These are phyloP conservation scores for Neurospora sp. DNA, from an alignment of 2,329 filamentous ascomycete genomes.

Conservation along the genomic window DNA sequence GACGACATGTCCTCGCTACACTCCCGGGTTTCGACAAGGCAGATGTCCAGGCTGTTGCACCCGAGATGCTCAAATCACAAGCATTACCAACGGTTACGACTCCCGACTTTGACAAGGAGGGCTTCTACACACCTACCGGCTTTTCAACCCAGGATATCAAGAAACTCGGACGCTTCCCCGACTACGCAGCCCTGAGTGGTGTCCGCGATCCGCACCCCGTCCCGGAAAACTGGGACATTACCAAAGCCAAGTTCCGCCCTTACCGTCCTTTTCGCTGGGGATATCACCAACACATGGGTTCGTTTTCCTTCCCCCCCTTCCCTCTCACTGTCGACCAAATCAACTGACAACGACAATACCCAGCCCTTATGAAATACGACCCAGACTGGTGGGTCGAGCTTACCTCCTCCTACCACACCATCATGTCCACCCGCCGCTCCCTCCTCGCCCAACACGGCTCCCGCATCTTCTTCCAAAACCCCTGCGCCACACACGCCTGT, in stretches of 20 bases:
- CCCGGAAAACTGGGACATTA: conserved; percentile 51
- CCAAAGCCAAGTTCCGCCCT: conserved; percentile 59
- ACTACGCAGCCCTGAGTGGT: conserved; percentile 66
- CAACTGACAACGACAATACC: conserved; percentile 28
- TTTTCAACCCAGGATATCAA: conserved; percentile 62
- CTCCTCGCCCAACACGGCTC: conserved; percentile 56
- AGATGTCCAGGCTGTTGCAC: conserved; percentile 1
- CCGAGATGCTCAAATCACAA: conserved; percentile 3
- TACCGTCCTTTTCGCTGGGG: conserved; percentile 76
- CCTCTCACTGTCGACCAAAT: no score
- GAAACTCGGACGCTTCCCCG: conserved; percentile 65
- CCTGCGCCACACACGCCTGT: conserved; percentile 68
- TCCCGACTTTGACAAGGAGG: conserved; percentile 7
- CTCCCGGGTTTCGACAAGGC: conserved; percentile 9
- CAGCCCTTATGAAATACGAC: conserved; percentile 70
- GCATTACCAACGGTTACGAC: conserved; percentile 21
- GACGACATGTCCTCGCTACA: conserved; percentile 10
- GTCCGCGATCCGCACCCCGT: conserved; percentile 61
- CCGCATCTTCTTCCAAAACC: conserved; percentile 56
- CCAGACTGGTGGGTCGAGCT: conserved; percentile 85
- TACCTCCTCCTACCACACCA: conserved; percentile 58
- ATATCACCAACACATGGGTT: conserved; percentile 90
- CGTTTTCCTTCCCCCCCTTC: conserved; percentile 22
- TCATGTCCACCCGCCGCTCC: conserved; percentile 58
- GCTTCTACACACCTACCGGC: conserved; percentile 38